These are phyloP conservation scores for Zychaea mexicana DNA, from an alignment of 371 early-diverging fungal species.

Conservation along the genomic window DNA sequence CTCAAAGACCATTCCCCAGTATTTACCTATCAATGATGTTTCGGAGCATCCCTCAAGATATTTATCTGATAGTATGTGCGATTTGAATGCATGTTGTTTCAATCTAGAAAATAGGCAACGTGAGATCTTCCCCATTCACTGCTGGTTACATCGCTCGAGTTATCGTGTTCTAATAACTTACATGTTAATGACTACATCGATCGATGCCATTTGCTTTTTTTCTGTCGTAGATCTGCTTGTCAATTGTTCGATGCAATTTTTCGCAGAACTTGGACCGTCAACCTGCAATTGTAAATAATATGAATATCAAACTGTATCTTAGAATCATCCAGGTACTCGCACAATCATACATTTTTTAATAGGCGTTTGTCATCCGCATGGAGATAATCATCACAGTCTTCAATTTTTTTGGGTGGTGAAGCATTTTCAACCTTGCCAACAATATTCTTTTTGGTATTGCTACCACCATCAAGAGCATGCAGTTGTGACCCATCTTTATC, in stretches of 20 bases:
- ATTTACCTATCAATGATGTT: neutral
- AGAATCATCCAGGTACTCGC: neutral
- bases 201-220: neutral
- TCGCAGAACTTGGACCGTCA: neutral
- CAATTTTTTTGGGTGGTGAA: neutral
- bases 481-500: neutral
- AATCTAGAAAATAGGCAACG: no score
- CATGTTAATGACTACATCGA: no score
- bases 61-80: neutral
- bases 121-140: no score
- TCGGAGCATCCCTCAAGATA: neutral
- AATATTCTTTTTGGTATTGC: neutral
- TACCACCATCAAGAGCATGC: neutral
- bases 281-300: neutral
- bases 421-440: neutral
- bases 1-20: neutral
- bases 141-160: no score
- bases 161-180: no score
- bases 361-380: neutral
- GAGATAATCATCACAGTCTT: neutral
- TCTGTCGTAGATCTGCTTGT: neutral
- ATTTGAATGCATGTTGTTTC: no score
- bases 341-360: neutral
- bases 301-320: neutral
- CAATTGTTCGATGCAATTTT: neutral